Evolutionary conservation across 768 basidiomycete species (phyloP), one percentile per base, ranked within the genome.

Genomic region (Scleroderma citrinum): DNA sequence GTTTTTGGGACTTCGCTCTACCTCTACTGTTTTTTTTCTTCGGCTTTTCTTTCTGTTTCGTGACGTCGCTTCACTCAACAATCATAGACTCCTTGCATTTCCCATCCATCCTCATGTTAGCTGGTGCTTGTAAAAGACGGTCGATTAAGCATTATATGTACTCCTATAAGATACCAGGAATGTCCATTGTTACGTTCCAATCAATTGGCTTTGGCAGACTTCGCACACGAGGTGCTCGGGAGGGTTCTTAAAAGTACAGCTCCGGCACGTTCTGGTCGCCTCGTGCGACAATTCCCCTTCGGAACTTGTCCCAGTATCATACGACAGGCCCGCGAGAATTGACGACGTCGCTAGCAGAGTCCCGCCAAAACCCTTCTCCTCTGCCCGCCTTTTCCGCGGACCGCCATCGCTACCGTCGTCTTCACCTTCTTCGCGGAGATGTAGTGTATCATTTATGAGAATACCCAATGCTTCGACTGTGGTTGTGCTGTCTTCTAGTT

Each of bases 281-380:
- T 61, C 59, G 3, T 56, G 59, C 53, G 55, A 57, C 54, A 42
- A 29, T 23, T 59, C 57, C 37, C 56, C 59, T 52, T 73, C 67
- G 43, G 69, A 66, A 20, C 65, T 66, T 54, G 66, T 68, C 38
- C 56, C 56, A 19, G 66, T 60, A 53, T 66, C 64, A 47, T 56
- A 59, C 39, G 59, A 52, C n/a, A 66, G 51, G 53, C 48, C 59
- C 41, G 63, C 61, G 48, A 64, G 55, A 54, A 52, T 51, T 45
- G 63, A 46, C 45, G 63, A 61, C 55, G 76, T 71, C 39, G 78
- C 78, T 29, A 90, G 73, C 38, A 89, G 62, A 20, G 88, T 91
- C 21, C 88, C 87, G 45, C 76, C 76, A 61, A 91, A 91, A 3
- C 83, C 88, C 54, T 71, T 73, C 66, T 87, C 85, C 42, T 77